phyloP scores from a whole-genome alignment of 2,329 filamentous ascomycete species.

The Pleurostoma richardsiae region DNA sequence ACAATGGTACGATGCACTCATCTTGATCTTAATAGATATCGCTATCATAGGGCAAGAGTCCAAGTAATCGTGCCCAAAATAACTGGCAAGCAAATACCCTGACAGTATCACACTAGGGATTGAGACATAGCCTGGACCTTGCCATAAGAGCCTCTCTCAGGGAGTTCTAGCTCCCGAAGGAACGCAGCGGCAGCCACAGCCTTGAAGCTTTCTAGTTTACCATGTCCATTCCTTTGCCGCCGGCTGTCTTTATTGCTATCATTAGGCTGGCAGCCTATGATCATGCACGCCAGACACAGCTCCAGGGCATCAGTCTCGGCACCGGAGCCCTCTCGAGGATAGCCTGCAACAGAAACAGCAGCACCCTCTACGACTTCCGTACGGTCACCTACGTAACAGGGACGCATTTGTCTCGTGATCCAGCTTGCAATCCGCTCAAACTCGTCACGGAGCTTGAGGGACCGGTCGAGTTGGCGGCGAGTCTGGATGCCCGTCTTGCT shows the following conservation, averaged over 20 bases:
- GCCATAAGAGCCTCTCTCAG: background rate
- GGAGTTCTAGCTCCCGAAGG: slow-evolving; percentile 18
- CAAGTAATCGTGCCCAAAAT: too few relatives aligned
- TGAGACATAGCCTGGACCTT: too few relatives aligned
- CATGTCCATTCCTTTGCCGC: slow-evolving; percentile 1
- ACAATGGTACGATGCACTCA: too few relatives aligned
- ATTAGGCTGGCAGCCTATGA: slow-evolving; percentile 9
- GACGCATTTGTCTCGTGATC: slow-evolving; percentile 29
- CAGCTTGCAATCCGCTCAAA: slow-evolving; percentile 40
- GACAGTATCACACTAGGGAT: too few relatives aligned
- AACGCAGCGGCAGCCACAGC: slow-evolving; percentile 22
- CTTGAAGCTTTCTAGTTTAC: slow-evolving; percentile 20
- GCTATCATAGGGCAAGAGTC: too few relatives aligned
- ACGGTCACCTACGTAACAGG: too few relatives aligned
- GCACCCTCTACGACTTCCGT: too few relatives aligned
- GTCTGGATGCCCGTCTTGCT: slow-evolving; percentile 45
- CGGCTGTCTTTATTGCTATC: background rate
- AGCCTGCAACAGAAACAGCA: background rate
- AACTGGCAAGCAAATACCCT: too few relatives aligned
- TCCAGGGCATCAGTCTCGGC: slow-evolving; percentile 13
- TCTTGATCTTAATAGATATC: too few relatives aligned
- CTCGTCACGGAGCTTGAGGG: slow-evolving; percentile 45
- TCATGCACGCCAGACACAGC: slow-evolving; percentile 23
- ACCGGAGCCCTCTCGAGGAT: slow-evolving; percentile 5
- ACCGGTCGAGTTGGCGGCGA: slow-evolving; percentile 44